Conservation (phyloP, 768 basidiomycete genomes). For the Udeniomyces megalosporus region DNA sequence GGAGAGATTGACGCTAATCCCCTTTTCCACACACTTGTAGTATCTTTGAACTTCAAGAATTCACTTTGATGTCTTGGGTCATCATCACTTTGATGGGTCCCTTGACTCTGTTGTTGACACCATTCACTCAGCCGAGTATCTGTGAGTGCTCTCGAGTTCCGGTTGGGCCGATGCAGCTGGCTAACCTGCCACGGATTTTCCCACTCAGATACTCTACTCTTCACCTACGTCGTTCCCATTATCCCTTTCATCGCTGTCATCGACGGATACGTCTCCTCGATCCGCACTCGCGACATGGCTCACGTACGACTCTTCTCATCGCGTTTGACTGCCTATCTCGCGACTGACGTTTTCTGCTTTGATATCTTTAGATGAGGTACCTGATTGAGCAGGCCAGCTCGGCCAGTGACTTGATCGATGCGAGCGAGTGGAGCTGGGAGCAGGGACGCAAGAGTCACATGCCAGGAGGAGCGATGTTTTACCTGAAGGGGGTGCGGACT, state of each 20-base stretch:
- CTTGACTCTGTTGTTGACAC: slow-evolving; percentile 21
- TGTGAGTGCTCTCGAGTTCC: slow-evolving; percentile 15
- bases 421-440: not conserved
- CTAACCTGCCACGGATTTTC: not conserved
- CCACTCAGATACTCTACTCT: slow-evolving; percentile 21
- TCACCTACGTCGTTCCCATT: slow-evolving; percentile 27
- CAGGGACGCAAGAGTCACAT: not conserved
- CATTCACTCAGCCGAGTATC: slow-evolving; percentile 18
- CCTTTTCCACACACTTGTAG: slow-evolving; percentile 16
- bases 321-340: not conserved
- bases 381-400: not conserved
- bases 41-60: slow-evolving; percentile 26
- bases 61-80: slow-evolving; percentile 20
- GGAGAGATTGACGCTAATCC: not conserved
- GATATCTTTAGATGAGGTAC: not conserved
- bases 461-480: not conserved
- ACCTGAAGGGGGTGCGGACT: no score
- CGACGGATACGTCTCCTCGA: slow-evolving; percentile 24
- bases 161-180: not conserved
- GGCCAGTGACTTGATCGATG: not conserved
- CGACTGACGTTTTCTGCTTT: not conserved
- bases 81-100: slow-evolving; percentile 20
- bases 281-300: slow-evolving; percentile 20
- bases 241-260: slow-evolving; percentile 25
- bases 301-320: slow-evolving; percentile 14